Base-by-base conservation (phyloP, 768 basidiomycete genomes). In the Suillus spraguei region DNA sequence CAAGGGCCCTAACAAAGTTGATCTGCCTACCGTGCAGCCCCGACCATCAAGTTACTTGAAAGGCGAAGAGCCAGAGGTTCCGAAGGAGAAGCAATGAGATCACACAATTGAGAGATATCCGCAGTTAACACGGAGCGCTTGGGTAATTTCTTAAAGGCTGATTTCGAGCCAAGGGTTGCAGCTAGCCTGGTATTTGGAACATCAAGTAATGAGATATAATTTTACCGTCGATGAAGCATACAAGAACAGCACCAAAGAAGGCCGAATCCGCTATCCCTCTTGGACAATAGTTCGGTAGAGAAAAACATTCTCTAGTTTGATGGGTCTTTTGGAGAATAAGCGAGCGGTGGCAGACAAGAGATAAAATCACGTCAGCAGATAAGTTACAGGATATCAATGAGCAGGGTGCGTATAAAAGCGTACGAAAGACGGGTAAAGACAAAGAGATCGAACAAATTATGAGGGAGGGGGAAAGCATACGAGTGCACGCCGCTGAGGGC, bases 21-120 rank as follows among this genome's bases (percentile, higher is more conserved):
- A 24, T 41, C 5, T 53, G 69, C 85, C 64, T 74, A 94, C 94
- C 94, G 86, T 24, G 90, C 92, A 41, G 90, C 95, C 4, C 95
- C 95, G 64, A 96, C 89, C 82, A 97, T 87, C 49, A 97, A 77
- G 71, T 94, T 94, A 63, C 93, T 94, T 11, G 94, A 95, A 61
- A 96, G 78, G 66, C 95, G 82, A 62, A 97, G 78, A 2, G 95
- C 94, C 39, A 97, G 81, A 44, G 95, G 95, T 67, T 96, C 95
- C 28, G 81, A 75, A n/a, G 95, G 95, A 68, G 90, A 82, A 33
- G 87, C 84, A 60, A 97, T 95, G 44, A 94, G 82, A 42, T 81
- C 84, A 73, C 95, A 97, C 70, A 96, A 76, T 73, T 91, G 85
- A 39, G 86, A 75, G 53, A 97, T 94, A 74, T 97, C 89, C 41